phyloP scores from a whole-genome alignment of 495 filamentous ascomycete genomes.

The Annulohypoxylon bovei region DNA sequence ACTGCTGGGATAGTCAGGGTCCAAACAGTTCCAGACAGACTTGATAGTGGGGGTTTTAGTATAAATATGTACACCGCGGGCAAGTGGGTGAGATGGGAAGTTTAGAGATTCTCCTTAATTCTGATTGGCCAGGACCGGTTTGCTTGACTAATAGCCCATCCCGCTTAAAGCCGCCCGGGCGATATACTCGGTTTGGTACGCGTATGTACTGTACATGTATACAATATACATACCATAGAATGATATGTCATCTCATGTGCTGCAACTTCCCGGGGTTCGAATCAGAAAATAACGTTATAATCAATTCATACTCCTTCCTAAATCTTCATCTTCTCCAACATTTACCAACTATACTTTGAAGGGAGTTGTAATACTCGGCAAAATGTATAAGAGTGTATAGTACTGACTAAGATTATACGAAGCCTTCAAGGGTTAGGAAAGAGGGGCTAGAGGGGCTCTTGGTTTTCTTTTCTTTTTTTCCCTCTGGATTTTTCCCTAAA shows the following conservation, averaged over 20 bases:
- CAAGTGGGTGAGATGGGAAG: constrained; percentile 30
- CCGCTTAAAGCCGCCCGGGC: constrained; percentile 25
- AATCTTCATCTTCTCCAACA: constrained; percentile 8
- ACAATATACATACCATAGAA: not conserved
- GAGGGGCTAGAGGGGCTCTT: constrained; percentile 30
- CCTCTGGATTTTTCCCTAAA: constrained; percentile 10
- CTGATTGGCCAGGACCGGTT: constrained; percentile 26
- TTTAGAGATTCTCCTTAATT: not conserved
- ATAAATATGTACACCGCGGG: constrained; percentile 21
- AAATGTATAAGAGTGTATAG: not conserved
- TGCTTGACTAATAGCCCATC: constrained; percentile 38
- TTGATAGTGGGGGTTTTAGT: constrained; percentile 27
- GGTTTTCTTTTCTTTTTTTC: not conserved
- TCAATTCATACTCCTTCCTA: constrained; percentile 5
- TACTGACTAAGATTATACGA: constrained; percentile 30
- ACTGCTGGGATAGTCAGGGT: constrained; percentile 29
- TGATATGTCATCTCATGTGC: constrained; percentile 3
- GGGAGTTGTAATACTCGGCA: not conserved
- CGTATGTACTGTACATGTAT: constrained; percentile 26
- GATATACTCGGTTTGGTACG: constrained; percentile 30
- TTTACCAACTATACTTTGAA: not conserved
- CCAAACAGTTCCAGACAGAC: constrained; percentile 26
- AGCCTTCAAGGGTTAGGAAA: not conserved
- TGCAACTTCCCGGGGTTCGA: constrained; percentile 15
- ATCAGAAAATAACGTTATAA: constrained; percentile 32